Evolutionary conservation across 2,329 filamentous ascomycete genomes (phyloP).

Genomic region (Gliomastix tumulicola): DNA sequence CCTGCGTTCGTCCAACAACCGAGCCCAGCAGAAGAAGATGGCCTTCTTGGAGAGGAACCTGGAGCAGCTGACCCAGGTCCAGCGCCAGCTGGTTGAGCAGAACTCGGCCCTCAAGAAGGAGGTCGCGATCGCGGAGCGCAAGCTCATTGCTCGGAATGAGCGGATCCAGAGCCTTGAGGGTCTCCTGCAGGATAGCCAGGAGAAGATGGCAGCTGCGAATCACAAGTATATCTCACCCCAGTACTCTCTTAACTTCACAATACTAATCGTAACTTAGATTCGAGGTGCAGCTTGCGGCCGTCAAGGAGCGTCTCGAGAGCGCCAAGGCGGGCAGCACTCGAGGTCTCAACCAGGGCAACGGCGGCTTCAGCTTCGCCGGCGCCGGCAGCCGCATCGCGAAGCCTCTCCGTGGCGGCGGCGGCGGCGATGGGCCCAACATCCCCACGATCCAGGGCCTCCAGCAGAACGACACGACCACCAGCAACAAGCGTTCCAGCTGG

Average conservation of each 20-base stretch:
- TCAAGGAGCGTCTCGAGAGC: conserved; percentile 95
- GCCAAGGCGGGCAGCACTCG: conserved; percentile 89
- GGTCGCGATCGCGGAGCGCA: conserved; percentile 95
- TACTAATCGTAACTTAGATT: conserved; percentile 55
- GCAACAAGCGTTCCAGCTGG: conserved; percentile 65
- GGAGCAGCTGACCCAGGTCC: conserved; percentile 94
- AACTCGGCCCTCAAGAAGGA: conserved; percentile 98
- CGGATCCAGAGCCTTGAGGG: conserved; percentile 90
- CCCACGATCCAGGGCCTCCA: conserved; percentile 53
- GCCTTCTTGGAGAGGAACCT: conserved; percentile 97
- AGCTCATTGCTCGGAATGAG: conserved; percentile 93
- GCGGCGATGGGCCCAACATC: conserved; percentile 34
- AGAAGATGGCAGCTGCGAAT: conserved; percentile 95
- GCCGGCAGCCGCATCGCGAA: conserved; percentile 63
- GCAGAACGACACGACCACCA: conserved; percentile 41
- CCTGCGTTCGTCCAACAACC: conserved; percentile 91
- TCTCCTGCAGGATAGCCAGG: conserved; percentile 91
- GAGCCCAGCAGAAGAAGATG: conserved; percentile 99
- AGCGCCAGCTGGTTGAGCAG: conserved; percentile 95
- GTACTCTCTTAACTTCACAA: neutral
- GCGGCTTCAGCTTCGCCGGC: conserved; percentile 64
- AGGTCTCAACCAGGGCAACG: conserved; percentile 62
- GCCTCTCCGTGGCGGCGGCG: conserved; percentile 56
- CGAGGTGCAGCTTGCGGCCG: conserved; percentile 90
- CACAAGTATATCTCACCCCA: conserved; percentile 66